Evolutionary conservation across 306 rosid genomes (phyloP), one percentile per base, ranked within the genome.

Genomic region (Rubus parviflorus): DNA sequence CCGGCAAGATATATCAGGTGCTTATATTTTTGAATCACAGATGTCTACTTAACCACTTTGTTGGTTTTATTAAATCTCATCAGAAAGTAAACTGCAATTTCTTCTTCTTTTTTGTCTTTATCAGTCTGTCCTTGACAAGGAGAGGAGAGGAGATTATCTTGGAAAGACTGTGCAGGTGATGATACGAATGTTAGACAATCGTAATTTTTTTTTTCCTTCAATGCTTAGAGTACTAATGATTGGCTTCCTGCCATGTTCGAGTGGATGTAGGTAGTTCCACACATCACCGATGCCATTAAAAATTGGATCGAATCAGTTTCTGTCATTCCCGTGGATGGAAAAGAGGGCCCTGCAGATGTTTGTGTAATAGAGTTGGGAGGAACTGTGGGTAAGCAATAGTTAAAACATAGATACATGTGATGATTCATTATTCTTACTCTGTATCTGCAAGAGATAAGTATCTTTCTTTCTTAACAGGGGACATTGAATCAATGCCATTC

Each of bases 401-500:
- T 40, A 57, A 46, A 57, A 38, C 46, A 22, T 52, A 51, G 41
- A 75, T 65, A 61, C 68, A 40, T 77, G 49, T 76, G 15, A 83
- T 85, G 67, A 8, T 42, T 72, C 79, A 63, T 62, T 80, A 40
- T 52, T 40, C 4, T 7, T 69, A 66, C 40, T 22, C 45, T 48
- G 75, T 75, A 74, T 66, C 7, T 20, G 16, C 38, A 62, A 23
- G 46, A 75, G 46, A 46, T 45, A 53, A n/a, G 66, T 46, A 22
- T 23, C n/a, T 40, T 75, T 56, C 60, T 73, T 73, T 83, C 30
- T 82, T 80, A 46, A 23, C 67, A 96, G 99, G 99, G 82, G 98
- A 96, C 81, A 96, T 96, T 81, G 99, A 96, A 85, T 96, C 99
- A 68, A 96, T 92, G 99, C 99, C 99, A 37, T 96, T 96, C 81